Base-by-base conservation (phyloP, 1,139 yeast genomes). In the Blastobotrys persicus region DNA sequence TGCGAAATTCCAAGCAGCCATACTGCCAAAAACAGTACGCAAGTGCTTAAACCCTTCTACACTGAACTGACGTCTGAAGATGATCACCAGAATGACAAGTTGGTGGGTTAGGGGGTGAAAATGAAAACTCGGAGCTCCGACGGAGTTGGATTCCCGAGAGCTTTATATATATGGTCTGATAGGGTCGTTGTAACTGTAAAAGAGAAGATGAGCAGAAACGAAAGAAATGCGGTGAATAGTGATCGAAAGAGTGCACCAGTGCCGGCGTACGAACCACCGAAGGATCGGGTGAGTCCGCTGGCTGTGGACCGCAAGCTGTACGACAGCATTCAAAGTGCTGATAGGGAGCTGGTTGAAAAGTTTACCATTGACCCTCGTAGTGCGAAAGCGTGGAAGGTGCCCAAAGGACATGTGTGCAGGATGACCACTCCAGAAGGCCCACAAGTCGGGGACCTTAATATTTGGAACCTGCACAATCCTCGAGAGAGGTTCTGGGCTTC, bases 401-500 rank as follows among this genome's bases (percentile, higher is more conserved):
- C 84, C 11, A 80, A 81, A 18, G 80, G 78, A 13, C 71, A 77
- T 28, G 74, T 81, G 23, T 79, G 83, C 55, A 69, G 87, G 33
- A 70, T 82, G 47, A 78, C 79, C 4, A 79, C 85, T 0, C 83
- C 85, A 1, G 81, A 81, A 55, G 87, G 87, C 1, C 84, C 87
- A 1, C 87, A 81, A 62, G 87, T 82, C 3, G 81, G 85, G 58
- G 87, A 82, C 59, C 73, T 81, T 64, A 81, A 82, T 65, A 75
- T 80, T 45, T 81, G 86, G 87, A 78, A 76, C 59, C 68, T 69
- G 39, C 73, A 78, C 56, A 80, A 81, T 60, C 85, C 83, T 14
- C 68, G 85, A 52, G 87, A 82, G 60, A 67, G 83, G 53, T 74
- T 81, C 61, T 82, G 87, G 87, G 87, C 87, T 9, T 77, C 85